Evolutionary conservation across 129 eudicot genomes (phyloP).

Genomic region (Kitagawia praeruptora): DNA sequence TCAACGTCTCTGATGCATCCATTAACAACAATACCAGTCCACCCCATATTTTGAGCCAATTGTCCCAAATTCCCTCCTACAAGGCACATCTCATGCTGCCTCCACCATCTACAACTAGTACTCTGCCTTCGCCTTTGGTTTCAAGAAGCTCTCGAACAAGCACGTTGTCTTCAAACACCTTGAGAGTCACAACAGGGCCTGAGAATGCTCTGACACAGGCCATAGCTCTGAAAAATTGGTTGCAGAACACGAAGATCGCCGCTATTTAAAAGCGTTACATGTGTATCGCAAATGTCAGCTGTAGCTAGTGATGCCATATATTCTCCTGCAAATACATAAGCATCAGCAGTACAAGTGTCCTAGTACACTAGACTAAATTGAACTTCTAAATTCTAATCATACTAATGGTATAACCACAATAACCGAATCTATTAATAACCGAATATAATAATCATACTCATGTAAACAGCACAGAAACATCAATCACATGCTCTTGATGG

Average conservation of each 20-base stretch:
- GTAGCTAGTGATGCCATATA: conserved; percentile 74
- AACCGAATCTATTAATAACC: no score
- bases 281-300: conserved; percentile 73
- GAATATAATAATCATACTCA: no score
- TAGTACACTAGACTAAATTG: neutral
- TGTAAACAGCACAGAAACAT: no score
- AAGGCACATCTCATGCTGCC: conserved; percentile 93
- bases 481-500: neutral
- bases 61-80: conserved; percentile 95
- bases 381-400: neutral
- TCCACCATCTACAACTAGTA: conserved; percentile 83
- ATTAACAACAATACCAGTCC: conserved; percentile 88
- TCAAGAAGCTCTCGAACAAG: conserved; percentile 74
- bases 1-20: no score
- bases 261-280: conserved; percentile 45
- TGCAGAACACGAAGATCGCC: conserved; percentile 75
- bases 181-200: conserved; percentile 77
- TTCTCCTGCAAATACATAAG: conserved; percentile 17
- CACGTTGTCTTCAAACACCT: conserved; percentile 86
- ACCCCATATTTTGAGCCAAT: conserved; percentile 77
- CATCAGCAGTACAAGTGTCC: neutral
- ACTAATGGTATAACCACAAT: no score
- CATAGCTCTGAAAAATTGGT: conserved; percentile 74
- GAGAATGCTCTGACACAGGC: conserved; percentile 68
- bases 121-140: conserved; percentile 69